Evolutionary conservation across 73 alveolate genomes (phyloP), one percentile per base, ranked within the genome.

Genomic region (Strombidium stylifer): DNA sequence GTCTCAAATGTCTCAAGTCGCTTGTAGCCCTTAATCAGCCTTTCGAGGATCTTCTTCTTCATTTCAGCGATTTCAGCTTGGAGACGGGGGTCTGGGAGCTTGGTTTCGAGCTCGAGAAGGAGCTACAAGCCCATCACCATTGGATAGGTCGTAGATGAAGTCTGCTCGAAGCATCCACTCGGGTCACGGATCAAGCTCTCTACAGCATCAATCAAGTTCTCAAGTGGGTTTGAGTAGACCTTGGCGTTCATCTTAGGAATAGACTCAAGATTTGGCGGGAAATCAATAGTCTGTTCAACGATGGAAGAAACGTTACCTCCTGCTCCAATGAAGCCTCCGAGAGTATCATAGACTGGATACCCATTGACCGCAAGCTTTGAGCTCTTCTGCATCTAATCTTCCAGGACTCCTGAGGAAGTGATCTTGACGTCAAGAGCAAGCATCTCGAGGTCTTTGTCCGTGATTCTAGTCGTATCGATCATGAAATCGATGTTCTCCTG

Each of bases 121-220:
- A 74, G 31, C 1, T 26, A 14, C 20, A 74, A 42, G 0, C 81
- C 87, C 87, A 74, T 74, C 14, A 62, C 80, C 56, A 74, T 8
- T 0, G 87, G 87, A 62, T 57, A 74, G 4, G 87, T 48, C 10
- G 73, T 61, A 11, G 87, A 47, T 1, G 87, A 61, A 0, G 80
- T 50, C 27, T 74, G 73, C 32, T 74, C 87, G 40, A 74, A 74
- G 67, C 87, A 74, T 0, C 87, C 87, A 24, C 55, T 35, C 0
- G 89, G 89, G 8, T 67, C 79, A 45, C 59, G 37, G 23, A 78
- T 78, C 40, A 78, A 30, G 32, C 59, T 25, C 35, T 66, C 74
- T 15, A 78, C 57, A 16, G 83, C 89, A 1, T 62, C 60, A 3
- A 31, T 11, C 4, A 72, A 40, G 24, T 59, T 40, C 7, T 52